Conservation (phyloP, 208 protist species). For the Leishmania turanica region DNA sequence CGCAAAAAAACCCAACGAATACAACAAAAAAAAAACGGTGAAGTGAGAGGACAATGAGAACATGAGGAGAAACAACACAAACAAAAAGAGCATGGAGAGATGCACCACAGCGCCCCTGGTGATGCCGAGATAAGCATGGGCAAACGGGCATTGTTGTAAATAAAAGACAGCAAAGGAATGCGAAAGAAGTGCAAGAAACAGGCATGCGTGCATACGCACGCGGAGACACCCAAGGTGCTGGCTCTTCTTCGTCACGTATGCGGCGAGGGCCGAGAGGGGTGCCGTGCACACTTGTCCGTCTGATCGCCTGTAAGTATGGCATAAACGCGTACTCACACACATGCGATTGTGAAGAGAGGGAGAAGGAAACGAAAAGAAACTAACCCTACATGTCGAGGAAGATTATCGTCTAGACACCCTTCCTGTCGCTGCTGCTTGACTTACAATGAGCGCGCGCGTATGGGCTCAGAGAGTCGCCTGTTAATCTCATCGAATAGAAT, state of each 20-base stretch:
- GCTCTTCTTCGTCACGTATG: background rate
- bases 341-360: background rate
- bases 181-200: slow-evolving; percentile 11
- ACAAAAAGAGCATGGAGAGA: no score
- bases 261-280: background rate
- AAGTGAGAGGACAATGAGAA: background rate
- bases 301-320: background rate
- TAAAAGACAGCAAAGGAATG: background rate
- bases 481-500: background rate
- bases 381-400: background rate
- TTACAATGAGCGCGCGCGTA: background rate
- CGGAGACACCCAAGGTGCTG: background rate
- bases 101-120: background rate
- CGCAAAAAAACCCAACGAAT: background rate
- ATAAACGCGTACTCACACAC: background rate
- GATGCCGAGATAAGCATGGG: background rate
- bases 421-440: background rate
- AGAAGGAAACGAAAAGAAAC: background rate
- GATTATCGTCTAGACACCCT: background rate
- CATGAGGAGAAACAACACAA: background rate
- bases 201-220: background rate
- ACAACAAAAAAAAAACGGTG: background rate
- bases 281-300: background rate
- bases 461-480: background rate
- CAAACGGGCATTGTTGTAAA: background rate